These are phyloP conservation scores for Wickerhamiella pararugosa DNA, from an alignment of 1,139 yeast genomes.

Conservation along the genomic window DNA sequence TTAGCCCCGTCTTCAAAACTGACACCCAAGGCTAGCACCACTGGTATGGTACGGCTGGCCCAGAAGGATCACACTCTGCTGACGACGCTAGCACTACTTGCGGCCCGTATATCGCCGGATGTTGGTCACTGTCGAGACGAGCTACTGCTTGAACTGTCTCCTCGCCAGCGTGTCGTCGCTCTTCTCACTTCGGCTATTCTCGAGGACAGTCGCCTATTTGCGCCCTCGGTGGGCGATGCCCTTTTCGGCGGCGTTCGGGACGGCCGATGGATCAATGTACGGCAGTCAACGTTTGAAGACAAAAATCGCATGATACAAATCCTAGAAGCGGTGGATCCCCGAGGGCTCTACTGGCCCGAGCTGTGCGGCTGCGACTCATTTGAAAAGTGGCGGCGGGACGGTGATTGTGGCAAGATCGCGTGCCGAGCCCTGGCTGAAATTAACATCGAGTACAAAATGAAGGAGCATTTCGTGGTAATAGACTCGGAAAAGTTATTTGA, in stretches of 20 bases:
- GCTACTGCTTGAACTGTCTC: not conserved
- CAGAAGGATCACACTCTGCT: slow-evolving; percentile 2
- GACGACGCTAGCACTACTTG: slow-evolving; percentile 4
- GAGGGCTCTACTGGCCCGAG: slow-evolving; percentile 1
- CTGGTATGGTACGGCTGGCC: not conserved
- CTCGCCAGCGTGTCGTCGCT: not conserved
- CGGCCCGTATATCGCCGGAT: slow-evolving; percentile 5
- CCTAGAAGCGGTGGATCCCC: slow-evolving; percentile 7
- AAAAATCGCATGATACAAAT: slow-evolving; percentile 3
- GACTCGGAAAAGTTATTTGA: not conserved
- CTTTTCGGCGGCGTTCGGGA: slow-evolving; percentile 5
- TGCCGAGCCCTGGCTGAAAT: not conserved
- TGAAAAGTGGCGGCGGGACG: not conserved
- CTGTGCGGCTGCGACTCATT: not conserved
- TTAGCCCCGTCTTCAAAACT: too few species aligned
- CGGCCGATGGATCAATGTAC: slow-evolving; percentile 2
- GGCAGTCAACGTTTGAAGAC: slow-evolving; percentile 5
- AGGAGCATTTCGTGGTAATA: slow-evolving; percentile 1
- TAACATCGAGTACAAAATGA: slow-evolving; percentile 3
- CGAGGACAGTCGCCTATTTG: slow-evolving; percentile 6
- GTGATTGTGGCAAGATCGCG: slow-evolving; percentile 3
- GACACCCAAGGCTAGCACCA: too few species aligned
- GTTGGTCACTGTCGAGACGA: slow-evolving; percentile 2
- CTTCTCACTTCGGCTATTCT: slow-evolving; percentile 7
- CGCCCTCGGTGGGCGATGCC: not conserved